A percentile compares a stretch with the other conserved stretches of the same genome.
Evolutionary conservation across 768 basidiomycete genomes (phyloP).

Genomic region (Zangia roseola): DNA sequence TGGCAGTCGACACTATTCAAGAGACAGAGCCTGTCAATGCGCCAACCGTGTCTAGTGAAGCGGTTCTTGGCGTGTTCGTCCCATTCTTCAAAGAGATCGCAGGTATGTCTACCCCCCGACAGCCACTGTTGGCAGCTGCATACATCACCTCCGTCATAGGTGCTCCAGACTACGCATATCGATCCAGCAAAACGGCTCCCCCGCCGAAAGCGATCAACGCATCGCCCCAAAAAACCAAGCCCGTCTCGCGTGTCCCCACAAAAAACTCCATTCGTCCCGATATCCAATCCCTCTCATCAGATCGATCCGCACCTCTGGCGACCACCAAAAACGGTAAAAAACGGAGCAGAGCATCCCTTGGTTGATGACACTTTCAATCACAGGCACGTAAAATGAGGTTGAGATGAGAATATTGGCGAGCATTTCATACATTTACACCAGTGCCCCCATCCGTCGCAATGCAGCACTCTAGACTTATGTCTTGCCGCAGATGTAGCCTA

Average conservation of each 20-base stretch:
- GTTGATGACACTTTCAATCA: slow-evolving; percentile 19
- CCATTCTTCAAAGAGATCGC: slow-evolving; percentile 57
- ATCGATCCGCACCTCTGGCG: slow-evolving; percentile 12
- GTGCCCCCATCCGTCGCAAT: slow-evolving; percentile 28
- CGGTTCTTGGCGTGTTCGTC: slow-evolving; percentile 59
- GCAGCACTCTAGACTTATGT: slow-evolving; percentile 18
- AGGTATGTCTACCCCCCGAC: slow-evolving; percentile 34
- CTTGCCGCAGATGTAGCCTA: slow-evolving; percentile 31
- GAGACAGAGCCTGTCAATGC: slow-evolving; percentile 18
- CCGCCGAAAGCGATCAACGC: slow-evolving; percentile 18
- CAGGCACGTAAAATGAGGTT: slow-evolving; percentile 13
- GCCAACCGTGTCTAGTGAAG: slow-evolving; percentile 42
- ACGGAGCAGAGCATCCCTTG: slow-evolving; percentile 32
- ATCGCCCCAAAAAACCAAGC: slow-evolving; percentile 5
- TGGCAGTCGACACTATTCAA: slow-evolving; percentile 38
- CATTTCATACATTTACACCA: slow-evolving; percentile 30
- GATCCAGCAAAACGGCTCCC: slow-evolving; percentile 5
- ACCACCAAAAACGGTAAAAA: slow-evolving; percentile 30
- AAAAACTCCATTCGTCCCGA: slow-evolving; percentile 23
- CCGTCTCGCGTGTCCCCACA: slow-evolving; percentile 12
- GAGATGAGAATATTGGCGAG: slow-evolving; percentile 23
- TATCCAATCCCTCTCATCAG: slow-evolving; percentile 6
- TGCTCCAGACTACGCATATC: slow-evolving; percentile 25
- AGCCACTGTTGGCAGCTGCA: not conserved
- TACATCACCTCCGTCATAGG: slow-evolving; percentile 14